Base-by-base conservation (phyloP, 495 filamentous ascomycete genomes). In the Penicillium bovifimosum region DNA sequence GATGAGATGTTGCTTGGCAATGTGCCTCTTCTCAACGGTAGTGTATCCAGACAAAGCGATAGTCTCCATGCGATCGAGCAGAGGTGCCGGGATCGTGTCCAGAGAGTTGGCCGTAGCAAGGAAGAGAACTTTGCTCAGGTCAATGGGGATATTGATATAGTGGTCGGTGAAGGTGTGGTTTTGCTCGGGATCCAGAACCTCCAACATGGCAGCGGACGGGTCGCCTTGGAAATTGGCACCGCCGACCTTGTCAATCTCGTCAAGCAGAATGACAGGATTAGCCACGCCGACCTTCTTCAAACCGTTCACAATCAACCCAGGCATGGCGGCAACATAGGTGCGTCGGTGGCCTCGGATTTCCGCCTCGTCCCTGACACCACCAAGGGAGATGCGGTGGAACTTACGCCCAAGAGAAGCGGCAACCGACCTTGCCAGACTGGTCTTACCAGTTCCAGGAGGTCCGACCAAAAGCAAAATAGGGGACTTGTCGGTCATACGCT, bases 321-420 rank as follows among this genome's bases (percentile, higher is more conserved):
- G 95, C 93, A 99, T 96, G 42, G 95, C 95, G 10, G 95, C 95
- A 48, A 99, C 93, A 66, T 99, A 99, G 2, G 95, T 99, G 43
- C 95, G 81, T 38, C 95, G 82, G 70, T 99, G 95, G 6, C 95
- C 95, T 41, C 95, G 79, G 53, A 99, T 97, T 71, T 97, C 95
- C 6, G 95, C 95, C 66, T 99, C 95, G 59, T 97, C 95, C 26
- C 92, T 74, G 16, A 99, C 91, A 60, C 95, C 95, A 47, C 95
- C 95, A 17, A 99, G 84, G 26, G 93, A 97, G 53, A 99, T 96
- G 28, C 95, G 83, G 66, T 97, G 92, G 71, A 99, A 99, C 64
- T 97, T 95, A 49, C 95, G 81, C 5, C 92, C 91, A 16, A 99
- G 79, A 9, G 95, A 90, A 10, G 86, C 85, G 11, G 95, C 95